phyloP scores from a whole-genome alignment of 495 filamentous ascomycete species.

The Neurospora sp. region DNA sequence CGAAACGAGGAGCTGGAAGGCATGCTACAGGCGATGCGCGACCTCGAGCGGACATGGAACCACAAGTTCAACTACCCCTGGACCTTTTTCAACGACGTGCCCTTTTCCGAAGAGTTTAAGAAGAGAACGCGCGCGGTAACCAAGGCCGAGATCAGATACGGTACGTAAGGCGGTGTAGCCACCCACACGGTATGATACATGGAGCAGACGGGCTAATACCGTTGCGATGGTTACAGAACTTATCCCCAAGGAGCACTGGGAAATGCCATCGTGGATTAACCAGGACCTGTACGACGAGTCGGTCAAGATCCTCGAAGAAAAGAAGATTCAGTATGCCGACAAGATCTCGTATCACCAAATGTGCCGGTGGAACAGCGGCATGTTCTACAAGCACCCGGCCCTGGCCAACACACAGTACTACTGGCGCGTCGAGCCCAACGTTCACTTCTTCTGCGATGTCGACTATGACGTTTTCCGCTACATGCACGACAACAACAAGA shows the following conservation, averaged over 20 bases:
- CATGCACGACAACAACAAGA: slow-evolving; percentile 96
- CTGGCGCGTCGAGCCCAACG: slow-evolving; percentile 98
- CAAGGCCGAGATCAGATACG: slow-evolving; percentile 76
- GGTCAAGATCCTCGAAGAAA: slow-evolving; percentile 67
- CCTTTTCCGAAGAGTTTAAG: slow-evolving; percentile 91
- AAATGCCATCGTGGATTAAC: slow-evolving; percentile 85
- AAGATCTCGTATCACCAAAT: slow-evolving; percentile 95
- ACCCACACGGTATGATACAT: background rate
- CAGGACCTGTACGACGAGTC: slow-evolving; percentile 76
- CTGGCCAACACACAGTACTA: slow-evolving; percentile 78
- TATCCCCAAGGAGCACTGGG: slow-evolving; percentile 93
- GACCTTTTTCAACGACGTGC: slow-evolving; percentile 97
- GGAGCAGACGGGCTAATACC: background rate
- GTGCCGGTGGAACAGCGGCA: slow-evolving; percentile 97
- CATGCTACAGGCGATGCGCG: slow-evolving; percentile 76
- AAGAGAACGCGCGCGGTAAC: slow-evolving; percentile 61
- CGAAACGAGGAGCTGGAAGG: slow-evolving; percentile 80
- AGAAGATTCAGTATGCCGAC: slow-evolving; percentile 79
- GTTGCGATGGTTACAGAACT: slow-evolving; percentile 43
- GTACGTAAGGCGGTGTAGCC: slow-evolving; percentile 34
- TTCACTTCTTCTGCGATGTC: slow-evolving; percentile 98
- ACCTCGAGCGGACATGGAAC: slow-evolving; percentile 94
- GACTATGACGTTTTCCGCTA: slow-evolving; percentile 99
- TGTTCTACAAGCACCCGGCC: slow-evolving; percentile 95
- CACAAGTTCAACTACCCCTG: slow-evolving; percentile 99